Base-by-base conservation (phyloP, 225 moss, liverwort and hornwort species). In the Physcomitrium patens region DNA sequence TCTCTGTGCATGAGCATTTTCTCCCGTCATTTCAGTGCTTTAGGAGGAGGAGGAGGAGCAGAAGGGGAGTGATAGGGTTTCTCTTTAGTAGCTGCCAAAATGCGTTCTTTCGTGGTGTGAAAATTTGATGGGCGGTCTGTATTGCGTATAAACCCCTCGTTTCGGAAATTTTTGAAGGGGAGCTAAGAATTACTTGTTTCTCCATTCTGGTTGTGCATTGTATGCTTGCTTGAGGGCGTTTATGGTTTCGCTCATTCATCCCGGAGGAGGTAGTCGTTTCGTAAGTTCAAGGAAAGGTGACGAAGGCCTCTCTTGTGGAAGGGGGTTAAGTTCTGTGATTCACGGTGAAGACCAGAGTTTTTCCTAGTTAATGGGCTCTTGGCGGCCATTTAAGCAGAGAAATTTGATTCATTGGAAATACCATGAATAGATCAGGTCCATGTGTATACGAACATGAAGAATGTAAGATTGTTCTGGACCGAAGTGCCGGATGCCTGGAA, bases 271-370 rank as follows among this genome's bases (percentile, higher is more conserved):
- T 46, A 3, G 7, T 70, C 31, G 8, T 15, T 50, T 12, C 63
- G 20, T 64, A 17, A 51, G 31, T 54, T 42, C 23, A 69, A 74
- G 10, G 16, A 57, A 45, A 43, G 54, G 71, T 17, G 46, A n/a
- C 10, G 53, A 60, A 22, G 51, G 43, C 2, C 48, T 46, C 47
- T 48, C 60, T n/a, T n/a, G 15, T 31, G 3, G n/a, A 59, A 24
- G 46, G 53, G 12, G 72, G 26, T 22, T 60, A 20, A 16, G 73
- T 15, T 2, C 12, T 37, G 28, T 28, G 14, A 24, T 15, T 14
- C 2, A 53, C n/a, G 18, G 37, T 53, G 75, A 9, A 63, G 26
- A 9, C 15, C 43, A 22, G 8, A 31, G 37, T 20, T 37, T 1
- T 69, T 3, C 41, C 37, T 12, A 0, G 5, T 45, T 60, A n/a